Evolutionary conservation across 1,284 basidiomycete genomes (phyloP).

Genomic region (Cutaneotrichosporon sp.): DNA sequence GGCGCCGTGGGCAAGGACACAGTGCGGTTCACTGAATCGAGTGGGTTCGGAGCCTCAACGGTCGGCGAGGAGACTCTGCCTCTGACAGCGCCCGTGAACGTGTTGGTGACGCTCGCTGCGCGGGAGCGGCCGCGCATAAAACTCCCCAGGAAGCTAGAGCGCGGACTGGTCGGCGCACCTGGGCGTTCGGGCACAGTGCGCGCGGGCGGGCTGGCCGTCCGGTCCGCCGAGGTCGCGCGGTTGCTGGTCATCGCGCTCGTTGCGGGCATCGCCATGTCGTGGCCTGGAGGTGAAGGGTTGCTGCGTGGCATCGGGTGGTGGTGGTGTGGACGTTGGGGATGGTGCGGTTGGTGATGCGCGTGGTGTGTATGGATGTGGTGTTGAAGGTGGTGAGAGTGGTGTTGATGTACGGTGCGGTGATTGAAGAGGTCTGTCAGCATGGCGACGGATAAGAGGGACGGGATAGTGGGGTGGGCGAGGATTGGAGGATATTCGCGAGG

Average conservation of each 20-base stretch:
- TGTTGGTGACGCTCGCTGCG: slow-evolving; percentile 42
- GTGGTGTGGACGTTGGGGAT: not conserved
- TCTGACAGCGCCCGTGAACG: slow-evolving; percentile 24
- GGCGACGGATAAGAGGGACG: not conserved
- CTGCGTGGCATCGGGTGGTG: not conserved
- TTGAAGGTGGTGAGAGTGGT: not conserved
- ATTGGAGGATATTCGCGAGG: not conserved
- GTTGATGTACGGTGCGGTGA: not conserved
- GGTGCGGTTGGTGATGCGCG: not conserved
- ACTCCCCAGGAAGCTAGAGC: slow-evolving; percentile 47
- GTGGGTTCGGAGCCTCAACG: slow-evolving; percentile 29
- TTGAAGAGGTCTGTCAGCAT: slow-evolving; percentile 4
- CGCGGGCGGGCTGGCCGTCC: not conserved
- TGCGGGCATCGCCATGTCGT: slow-evolving; percentile 11
- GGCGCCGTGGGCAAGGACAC: slow-evolving; percentile 36
- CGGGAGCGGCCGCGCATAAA: slow-evolving; percentile 49
- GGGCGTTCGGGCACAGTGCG: not conserved
- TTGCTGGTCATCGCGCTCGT: slow-evolving; percentile 3
- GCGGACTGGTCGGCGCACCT: slow-evolving; percentile 41
- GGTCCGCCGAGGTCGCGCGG: not conserved
- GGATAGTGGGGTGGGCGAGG: not conserved
- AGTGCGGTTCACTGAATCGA: slow-evolving; percentile 40
- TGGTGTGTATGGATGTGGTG: too few species aligned
- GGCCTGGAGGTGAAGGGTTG: not conserved
- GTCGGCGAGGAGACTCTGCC: slow-evolving; percentile 28